These are phyloP conservation scores for Xerocomellus chrysenteron DNA, from an alignment of 768 basidiomycete species.

Conservation along the genomic window DNA sequence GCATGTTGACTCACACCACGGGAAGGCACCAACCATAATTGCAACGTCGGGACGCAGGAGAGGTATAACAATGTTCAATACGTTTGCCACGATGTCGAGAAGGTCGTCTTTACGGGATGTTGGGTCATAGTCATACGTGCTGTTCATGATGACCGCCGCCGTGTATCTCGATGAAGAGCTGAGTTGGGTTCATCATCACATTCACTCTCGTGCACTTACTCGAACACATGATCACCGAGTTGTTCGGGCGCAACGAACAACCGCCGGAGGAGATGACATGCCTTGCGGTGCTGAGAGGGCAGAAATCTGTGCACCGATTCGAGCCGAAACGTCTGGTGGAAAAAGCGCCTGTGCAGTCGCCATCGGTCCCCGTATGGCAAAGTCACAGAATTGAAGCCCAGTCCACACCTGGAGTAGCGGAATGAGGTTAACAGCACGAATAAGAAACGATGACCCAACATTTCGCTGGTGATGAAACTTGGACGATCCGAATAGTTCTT, in stretches of 20 bases:
- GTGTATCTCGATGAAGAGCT: neutral
- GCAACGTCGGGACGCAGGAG: neutral
- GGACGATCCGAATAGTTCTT: neutral
- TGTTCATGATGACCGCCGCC: neutral
- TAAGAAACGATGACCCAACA: neutral
- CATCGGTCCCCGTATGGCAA: slow-evolving; percentile 2
- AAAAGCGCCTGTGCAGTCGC: slow-evolving; percentile 8
- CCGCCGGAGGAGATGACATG: slow-evolving; percentile 1
- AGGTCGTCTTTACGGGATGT: neutral
- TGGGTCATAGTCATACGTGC: neutral
- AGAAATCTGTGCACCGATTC: neutral
- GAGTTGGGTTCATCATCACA: too few relatives aligned
- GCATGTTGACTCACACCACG: neutral
- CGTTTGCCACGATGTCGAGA: neutral
- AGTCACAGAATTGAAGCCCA: neutral
- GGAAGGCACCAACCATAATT: neutral
- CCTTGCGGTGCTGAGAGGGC: neutral
- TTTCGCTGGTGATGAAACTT: neutral
- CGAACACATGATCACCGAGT: too few relatives aligned
- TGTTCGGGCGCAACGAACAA: neutral
- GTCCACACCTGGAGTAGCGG: neutral
- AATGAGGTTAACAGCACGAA: too few relatives aligned
- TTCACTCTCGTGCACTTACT: too few relatives aligned
- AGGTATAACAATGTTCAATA: neutral
- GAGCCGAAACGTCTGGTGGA: slow-evolving; percentile 7